A percentile compares a stretch with the other conserved stretches of the same genome.
phyloP scores from a whole-genome alignment of 495 filamentous ascomycete species.

The Melanomma pulvis-pyrius region DNA sequence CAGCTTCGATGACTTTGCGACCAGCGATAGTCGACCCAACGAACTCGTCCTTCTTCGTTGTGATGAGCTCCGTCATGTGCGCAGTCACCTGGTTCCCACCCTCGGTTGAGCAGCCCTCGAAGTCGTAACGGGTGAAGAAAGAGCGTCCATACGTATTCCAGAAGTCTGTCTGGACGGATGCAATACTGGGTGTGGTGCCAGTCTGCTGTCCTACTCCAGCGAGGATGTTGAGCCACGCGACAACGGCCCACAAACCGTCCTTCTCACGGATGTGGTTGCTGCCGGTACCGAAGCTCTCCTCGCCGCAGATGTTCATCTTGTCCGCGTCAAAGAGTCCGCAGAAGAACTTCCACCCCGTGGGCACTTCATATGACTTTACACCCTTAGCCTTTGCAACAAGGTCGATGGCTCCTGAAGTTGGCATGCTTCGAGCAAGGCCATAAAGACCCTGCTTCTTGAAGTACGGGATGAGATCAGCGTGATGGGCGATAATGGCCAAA shows the following conservation, averaged over 20 bases:
- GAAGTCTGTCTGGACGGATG: slow-evolving; percentile 94
- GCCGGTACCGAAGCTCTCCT: slow-evolving; percentile 98
- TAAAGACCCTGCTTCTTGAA: slow-evolving; percentile 97
- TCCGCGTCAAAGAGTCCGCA: slow-evolving; percentile 95
- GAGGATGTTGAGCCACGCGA: slow-evolving; percentile 98
- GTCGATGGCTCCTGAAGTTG: slow-evolving; percentile 92
- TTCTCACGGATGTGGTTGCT: slow-evolving; percentile 99
- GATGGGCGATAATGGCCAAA: slow-evolving; percentile 95
- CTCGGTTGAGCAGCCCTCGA: slow-evolving; percentile 88
- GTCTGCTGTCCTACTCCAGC: slow-evolving; percentile 85
- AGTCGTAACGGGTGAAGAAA: slow-evolving; percentile 99
- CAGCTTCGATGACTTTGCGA: slow-evolving; percentile 82
- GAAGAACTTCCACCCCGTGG: slow-evolving; percentile 99
- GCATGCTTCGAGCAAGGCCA: slow-evolving; percentile 95
- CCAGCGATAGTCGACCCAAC: slow-evolving; percentile 78
- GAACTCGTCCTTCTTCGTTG: slow-evolving; percentile 72
- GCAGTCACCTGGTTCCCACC: slow-evolving; percentile 87
- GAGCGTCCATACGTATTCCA: slow-evolving; percentile 95
- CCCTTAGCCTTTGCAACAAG: slow-evolving; percentile 93
- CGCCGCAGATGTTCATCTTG: slow-evolving; percentile 98
- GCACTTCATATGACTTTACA: slow-evolving; percentile 91
- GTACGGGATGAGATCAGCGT: slow-evolving; percentile 92
- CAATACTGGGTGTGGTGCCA: slow-evolving; percentile 77
- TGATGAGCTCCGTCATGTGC: slow-evolving; percentile 68
- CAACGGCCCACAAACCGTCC: slow-evolving; percentile 95